A percentile compares a stretch with the other conserved stretches of the same genome.
These are phyloP conservation scores for Scheffersomyces illinoinensis DNA, from an alignment of 1,139 yeast species.

Conservation along the genomic window DNA sequence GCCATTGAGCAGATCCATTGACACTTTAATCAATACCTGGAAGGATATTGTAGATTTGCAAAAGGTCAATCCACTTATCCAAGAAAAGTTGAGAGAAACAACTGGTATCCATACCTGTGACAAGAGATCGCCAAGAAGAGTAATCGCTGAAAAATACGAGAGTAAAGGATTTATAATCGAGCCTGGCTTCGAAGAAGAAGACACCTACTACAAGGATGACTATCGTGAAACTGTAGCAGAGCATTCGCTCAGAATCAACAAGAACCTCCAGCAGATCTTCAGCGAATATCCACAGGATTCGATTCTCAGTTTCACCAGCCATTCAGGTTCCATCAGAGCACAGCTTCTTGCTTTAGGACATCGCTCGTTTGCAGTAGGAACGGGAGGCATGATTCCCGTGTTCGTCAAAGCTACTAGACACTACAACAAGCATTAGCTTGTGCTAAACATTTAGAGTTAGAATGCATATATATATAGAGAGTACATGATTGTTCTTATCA, in stretches of 20 bases:
- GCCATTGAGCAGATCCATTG: constrained; percentile 40
- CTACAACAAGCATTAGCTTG: not conserved
- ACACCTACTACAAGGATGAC: constrained; percentile 37
- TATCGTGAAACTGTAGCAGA: constrained; percentile 43
- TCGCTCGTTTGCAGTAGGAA: constrained; percentile 42
- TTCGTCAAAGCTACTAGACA: constrained; percentile 33
- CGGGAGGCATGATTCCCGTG: constrained; percentile 49
- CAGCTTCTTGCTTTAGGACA: constrained; percentile 44
- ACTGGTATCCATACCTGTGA: constrained; percentile 48
- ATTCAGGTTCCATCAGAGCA: constrained; percentile 42
- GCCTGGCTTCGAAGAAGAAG: constrained; percentile 41
- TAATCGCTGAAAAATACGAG: constrained; percentile 32
- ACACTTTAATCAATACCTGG: constrained; percentile 33
- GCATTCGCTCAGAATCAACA: constrained; percentile 39
- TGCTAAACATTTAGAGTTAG: not conserved
- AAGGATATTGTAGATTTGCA: constrained; percentile 28
- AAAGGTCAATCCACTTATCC: constrained; percentile 30
- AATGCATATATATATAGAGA: not conserved
- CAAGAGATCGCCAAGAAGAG: constrained; percentile 36
- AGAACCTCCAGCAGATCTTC: constrained; percentile 38
- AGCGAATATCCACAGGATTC: constrained; percentile 21
- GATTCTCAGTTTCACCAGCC: constrained; percentile 35
- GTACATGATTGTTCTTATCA: not conserved
- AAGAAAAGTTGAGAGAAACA: constrained; percentile 45
- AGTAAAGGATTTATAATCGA: constrained; percentile 35